Conservation (phyloP, 73 alveolate species). For the Paramecium primaurelia region DNA sequence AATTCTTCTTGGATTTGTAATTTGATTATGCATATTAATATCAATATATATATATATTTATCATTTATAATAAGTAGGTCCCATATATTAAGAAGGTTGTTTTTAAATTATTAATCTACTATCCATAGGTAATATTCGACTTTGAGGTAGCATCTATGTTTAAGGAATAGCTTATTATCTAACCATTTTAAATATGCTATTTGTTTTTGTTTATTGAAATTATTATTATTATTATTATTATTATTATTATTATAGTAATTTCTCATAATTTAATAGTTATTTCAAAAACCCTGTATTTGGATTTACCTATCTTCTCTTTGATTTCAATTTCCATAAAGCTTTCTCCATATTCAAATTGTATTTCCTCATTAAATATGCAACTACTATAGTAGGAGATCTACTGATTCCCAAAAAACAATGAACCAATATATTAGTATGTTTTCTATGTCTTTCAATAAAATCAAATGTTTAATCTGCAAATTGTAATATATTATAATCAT, state of each 20-base stretch:
- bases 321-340: slow-evolving; percentile 26
- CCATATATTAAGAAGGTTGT: neutral
- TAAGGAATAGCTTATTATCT: neutral
- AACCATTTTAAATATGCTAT: neutral
- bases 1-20: neutral
- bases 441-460: slow-evolving; percentile 12
- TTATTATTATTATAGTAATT: neutral
- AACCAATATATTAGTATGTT: neutral
- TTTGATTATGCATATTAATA: neutral
- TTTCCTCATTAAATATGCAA: slow-evolving; percentile 10
- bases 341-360: slow-evolving; percentile 19
- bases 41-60: neutral
- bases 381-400: neutral
- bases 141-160: neutral
- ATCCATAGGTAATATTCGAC: neutral
- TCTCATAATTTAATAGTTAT: neutral
- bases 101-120: neutral
- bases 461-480: neutral
- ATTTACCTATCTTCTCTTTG: slow-evolving; percentile 16
- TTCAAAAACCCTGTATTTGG: slow-evolving; percentile 43
- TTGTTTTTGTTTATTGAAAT: neutral
- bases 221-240: neutral
- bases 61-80: neutral
- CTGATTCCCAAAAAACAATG: slow-evolving; percentile 38
- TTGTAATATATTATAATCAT: slow-evolving; percentile 6